These are phyloP conservation scores for Marsdenia floribunda DNA, from an alignment of 257 asterid genomes.

Conservation along the genomic window DNA sequence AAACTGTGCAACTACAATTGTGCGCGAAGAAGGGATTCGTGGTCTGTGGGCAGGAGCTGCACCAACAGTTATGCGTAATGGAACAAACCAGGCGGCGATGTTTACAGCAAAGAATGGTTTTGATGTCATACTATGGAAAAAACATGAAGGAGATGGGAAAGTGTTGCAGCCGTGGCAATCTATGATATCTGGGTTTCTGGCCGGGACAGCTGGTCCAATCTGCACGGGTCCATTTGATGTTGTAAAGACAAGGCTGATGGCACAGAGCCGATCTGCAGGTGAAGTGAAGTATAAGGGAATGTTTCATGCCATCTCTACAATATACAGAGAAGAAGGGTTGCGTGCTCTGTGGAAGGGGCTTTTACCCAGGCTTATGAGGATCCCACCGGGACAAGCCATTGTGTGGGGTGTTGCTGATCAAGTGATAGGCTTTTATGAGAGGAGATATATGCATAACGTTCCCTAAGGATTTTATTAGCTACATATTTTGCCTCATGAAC, in stretches of 20 bases:
- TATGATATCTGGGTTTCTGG: slow-evolving; percentile 92
- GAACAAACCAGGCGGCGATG: slow-evolving; percentile 98
- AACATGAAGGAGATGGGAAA: slow-evolving; percentile 79
- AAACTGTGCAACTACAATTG: slow-evolving; percentile 64
- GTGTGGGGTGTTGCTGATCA: slow-evolving; percentile 99
- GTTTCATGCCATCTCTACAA: slow-evolving; percentile 83
- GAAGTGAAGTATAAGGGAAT: slow-evolving; percentile 72
- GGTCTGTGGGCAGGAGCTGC: slow-evolving; percentile 97
- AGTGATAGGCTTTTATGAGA: slow-evolving; percentile 81
- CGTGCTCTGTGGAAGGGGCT: slow-evolving; percentile 82
- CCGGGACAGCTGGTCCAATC: slow-evolving; percentile 90
- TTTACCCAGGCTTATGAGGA: slow-evolving; percentile 93
- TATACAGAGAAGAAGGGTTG: slow-evolving; percentile 79
- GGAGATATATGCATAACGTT: slow-evolving; percentile 38
- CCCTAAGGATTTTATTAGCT: slow-evolving; percentile 21
- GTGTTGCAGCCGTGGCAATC: slow-evolving; percentile 88
- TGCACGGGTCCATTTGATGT: slow-evolving; percentile 99
- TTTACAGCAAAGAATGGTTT: slow-evolving; percentile 89
- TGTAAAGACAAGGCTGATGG: slow-evolving; percentile 97
- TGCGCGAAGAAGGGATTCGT: slow-evolving; percentile 78
- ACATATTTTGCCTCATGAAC: background rate
- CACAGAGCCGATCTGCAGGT: slow-evolving; percentile 73
- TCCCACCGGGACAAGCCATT: slow-evolving; percentile 98
- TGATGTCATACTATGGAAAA: slow-evolving; percentile 71
- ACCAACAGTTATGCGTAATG: slow-evolving; percentile 98